A percentile compares a stretch with the other conserved stretches of the same genome.
These are phyloP conservation scores for Glomus cerebriforme DNA, from an alignment of 192 early-diverging fungal genomes.

Conservation along the genomic window DNA sequence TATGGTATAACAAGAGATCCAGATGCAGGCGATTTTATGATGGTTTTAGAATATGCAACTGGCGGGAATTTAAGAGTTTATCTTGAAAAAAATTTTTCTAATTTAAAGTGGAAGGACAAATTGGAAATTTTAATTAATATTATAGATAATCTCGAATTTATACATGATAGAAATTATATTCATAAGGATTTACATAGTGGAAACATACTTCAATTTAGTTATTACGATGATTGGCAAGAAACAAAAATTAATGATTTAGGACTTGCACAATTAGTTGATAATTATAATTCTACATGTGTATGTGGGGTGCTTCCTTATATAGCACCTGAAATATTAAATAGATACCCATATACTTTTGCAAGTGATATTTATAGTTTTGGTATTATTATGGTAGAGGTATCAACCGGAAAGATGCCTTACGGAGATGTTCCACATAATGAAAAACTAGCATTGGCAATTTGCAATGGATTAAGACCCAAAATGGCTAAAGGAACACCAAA, in stretches of 20 bases:
- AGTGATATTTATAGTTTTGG: slow-evolving; percentile 46
- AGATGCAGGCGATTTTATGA: neutral
- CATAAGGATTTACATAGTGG: slow-evolving; percentile 37
- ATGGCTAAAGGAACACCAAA: neutral
- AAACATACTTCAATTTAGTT: neutral
- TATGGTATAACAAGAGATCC: slow-evolving; percentile 16
- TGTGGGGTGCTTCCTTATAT: slow-evolving; percentile 44
- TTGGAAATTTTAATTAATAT: neutral
- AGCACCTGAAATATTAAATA: slow-evolving; percentile 40
- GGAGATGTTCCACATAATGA: neutral
- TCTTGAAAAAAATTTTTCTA: neutral
- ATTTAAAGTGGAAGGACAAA: slow-evolving; percentile 11
- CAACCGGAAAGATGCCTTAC: slow-evolving; percentile 40
- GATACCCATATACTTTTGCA: slow-evolving; percentile 35
- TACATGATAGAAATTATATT: slow-evolving; percentile 39
- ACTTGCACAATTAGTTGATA: neutral
- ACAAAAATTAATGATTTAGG: slow-evolving; percentile 35
- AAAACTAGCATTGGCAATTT: neutral
- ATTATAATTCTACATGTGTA: slow-evolving; percentile 10
- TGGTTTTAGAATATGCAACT: neutral
- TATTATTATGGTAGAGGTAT: slow-evolving; percentile 47
- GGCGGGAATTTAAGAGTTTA: neutral
- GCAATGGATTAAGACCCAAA: neutral
- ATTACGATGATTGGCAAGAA: neutral
- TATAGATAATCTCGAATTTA: neutral